These are phyloP conservation scores for Nakaseomyces glabratus DNA, from an alignment of 1,139 yeast species.

Conservation along the genomic window DNA sequence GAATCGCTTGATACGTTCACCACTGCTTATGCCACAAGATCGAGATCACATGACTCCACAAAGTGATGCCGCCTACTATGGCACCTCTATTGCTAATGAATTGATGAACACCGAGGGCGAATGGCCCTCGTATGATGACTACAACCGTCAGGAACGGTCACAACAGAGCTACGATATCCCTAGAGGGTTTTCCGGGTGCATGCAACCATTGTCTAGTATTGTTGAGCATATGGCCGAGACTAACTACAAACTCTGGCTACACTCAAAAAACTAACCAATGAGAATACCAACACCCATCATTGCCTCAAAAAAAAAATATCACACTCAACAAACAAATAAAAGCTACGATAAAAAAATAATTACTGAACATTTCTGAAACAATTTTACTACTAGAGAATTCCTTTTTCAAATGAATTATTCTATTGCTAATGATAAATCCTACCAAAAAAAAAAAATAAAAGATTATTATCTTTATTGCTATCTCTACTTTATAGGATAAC, in stretches of 20 bases:
- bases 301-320: too few species aligned
- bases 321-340: too few species aligned
- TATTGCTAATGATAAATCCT: too few species aligned
- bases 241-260: slow-evolving; percentile 4
- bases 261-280: not conserved
- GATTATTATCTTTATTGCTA: not conserved
- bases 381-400: too few species aligned
- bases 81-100: too few species aligned
- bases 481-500: not conserved
- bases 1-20: slow-evolving; percentile 2
- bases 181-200: slow-evolving; percentile 1
- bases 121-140: too few species aligned
- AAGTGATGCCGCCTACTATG: slow-evolving; percentile 2
- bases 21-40: slow-evolving; percentile 1
- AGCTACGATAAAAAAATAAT: too few species aligned
- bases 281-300: too few species aligned
- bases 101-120: not conserved
- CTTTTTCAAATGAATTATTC: too few species aligned
- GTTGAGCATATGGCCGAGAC: slow-evolving; percentile 6
- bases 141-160: slow-evolving; percentile 3
- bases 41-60: not conserved
- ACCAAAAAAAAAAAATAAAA: not conserved
- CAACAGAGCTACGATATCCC: slow-evolving; percentile 2
- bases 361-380: too few species aligned
- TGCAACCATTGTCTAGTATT: slow-evolving; percentile 3